Evolutionary conservation across 2,329 filamentous ascomycete species (phyloP).

Genomic region (Aspergillus amoenus): DNA sequence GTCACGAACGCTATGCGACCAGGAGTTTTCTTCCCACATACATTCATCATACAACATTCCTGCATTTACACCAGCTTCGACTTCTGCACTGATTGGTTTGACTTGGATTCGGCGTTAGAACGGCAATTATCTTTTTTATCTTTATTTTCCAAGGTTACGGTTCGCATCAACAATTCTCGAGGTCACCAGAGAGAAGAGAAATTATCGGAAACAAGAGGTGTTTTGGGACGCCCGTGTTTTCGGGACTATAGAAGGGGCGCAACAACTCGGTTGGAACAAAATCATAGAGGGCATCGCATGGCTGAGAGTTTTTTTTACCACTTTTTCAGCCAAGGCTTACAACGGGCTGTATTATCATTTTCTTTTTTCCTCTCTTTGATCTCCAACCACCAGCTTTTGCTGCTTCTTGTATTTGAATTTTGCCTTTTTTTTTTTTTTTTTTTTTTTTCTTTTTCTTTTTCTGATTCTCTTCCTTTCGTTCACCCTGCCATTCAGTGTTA

Average conservation of each 20-base stretch:
- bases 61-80: conserved; percentile 22
- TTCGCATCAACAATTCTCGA: conserved; percentile 9
- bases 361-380: conserved; percentile 9
- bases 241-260: conserved; percentile 6
- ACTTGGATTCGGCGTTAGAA: conserved; percentile 35
- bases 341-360: conserved; percentile 23
- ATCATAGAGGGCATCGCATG: conserved; percentile 23
- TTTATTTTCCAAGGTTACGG: conserved; percentile 20
- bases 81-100: conserved; percentile 22
- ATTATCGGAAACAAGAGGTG: not conserved
- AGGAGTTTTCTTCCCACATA: conserved; percentile 32
- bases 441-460: conserved; percentile 11
- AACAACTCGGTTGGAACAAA: conserved; percentile 20
- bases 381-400: not conserved
- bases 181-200: conserved; percentile 2
- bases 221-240: conserved; percentile 1
- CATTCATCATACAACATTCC: conserved; percentile 26
- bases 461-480: conserved; percentile 31
- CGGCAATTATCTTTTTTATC: conserved; percentile 15
- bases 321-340: conserved; percentile 17
- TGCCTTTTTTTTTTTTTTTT: conserved; percentile 9
- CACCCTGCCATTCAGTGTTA: conserved; percentile 20
- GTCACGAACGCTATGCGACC: conserved; percentile 41
- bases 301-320: conserved; percentile 3
- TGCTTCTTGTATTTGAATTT: not conserved